Evolutionary conservation across 2,329 filamentous ascomycete genomes (phyloP).

Genomic region (Aspergillus costaricaensis): DNA sequence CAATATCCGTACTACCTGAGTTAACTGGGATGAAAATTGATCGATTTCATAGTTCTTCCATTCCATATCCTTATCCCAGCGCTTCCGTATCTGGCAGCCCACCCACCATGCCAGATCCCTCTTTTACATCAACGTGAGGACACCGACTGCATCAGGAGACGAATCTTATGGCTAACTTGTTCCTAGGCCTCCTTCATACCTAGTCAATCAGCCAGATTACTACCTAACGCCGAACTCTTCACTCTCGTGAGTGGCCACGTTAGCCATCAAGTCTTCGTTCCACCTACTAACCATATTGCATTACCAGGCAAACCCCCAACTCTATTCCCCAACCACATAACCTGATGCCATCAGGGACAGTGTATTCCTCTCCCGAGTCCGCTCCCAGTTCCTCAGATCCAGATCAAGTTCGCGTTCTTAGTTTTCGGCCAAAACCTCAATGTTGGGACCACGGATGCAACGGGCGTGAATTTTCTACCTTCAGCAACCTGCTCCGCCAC

Average conservation of each 20-base stretch:
- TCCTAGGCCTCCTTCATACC: slow-evolving; percentile 34
- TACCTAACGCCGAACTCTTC: slow-evolving; percentile 35
- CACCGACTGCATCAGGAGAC: neutral
- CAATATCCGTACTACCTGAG: neutral
- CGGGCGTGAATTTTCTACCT: slow-evolving; percentile 91
- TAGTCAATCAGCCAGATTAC: slow-evolving; percentile 37
- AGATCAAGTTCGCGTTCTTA: slow-evolving; percentile 66
- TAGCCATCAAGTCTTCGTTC: neutral
- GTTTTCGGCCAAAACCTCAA: slow-evolving; percentile 84
- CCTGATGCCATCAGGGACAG: slow-evolving; percentile 26
- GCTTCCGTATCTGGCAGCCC: slow-evolving; percentile 22
- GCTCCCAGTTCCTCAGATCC: slow-evolving; percentile 34
- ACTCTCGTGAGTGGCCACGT: slow-evolving; percentile 30
- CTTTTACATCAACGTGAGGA: slow-evolving; percentile 29
- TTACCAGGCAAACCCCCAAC: slow-evolving; percentile 27
- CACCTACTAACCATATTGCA: slow-evolving; percentile 14
- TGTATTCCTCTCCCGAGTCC: slow-evolving; percentile 33
- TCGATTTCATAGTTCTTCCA: slow-evolving; percentile 20
- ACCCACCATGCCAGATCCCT: slow-evolving; percentile 24
- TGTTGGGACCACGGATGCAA: slow-evolving; percentile 98
- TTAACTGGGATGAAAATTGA: neutral
- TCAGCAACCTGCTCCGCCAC: slow-evolving; percentile 89
- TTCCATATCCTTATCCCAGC: slow-evolving; percentile 25
- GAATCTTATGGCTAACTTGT: slow-evolving; percentile 13
- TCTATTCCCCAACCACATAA: slow-evolving; percentile 30